phyloP scores from a whole-genome alignment of 73 alveolate genomes.

The Uronychia binucleata region DNA sequence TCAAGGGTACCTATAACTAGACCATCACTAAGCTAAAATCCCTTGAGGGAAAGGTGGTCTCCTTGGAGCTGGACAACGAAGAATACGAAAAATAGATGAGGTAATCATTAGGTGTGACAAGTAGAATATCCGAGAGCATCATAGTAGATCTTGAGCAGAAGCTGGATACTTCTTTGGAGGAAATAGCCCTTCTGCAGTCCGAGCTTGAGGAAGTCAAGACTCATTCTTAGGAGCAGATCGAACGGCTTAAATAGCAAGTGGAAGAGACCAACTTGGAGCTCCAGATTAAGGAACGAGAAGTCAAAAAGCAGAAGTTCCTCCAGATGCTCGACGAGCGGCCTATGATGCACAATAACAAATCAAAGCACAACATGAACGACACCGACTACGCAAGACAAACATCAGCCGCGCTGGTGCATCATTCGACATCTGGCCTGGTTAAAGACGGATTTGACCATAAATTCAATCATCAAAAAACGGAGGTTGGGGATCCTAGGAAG shows the following conservation, averaged over 20 bases:
- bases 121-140: slow-evolving; percentile 27
- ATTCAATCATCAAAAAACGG: too few relatives aligned
- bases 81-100: slow-evolving; percentile 18
- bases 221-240: slow-evolving; percentile 30
- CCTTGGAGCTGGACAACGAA: slow-evolving; percentile 32
- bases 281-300: slow-evolving; percentile 30
- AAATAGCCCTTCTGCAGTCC: slow-evolving; percentile 25
- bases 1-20: not conserved
- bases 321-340: slow-evolving; percentile 1
- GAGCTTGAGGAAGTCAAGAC: slow-evolving; percentile 30
- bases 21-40: slow-evolving; percentile 6
- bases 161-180: slow-evolving; percentile 34
- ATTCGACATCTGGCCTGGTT: not conserved
- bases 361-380: not conserved
- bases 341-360: not conserved
- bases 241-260: slow-evolving; percentile 22
- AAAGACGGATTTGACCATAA: not conserved
- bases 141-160: slow-evolving; percentile 30
- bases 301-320: slow-evolving; percentile 11
- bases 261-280: slow-evolving; percentile 38
- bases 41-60: slow-evolving; percentile 1
- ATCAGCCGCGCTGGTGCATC: not conserved
- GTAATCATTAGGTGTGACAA: not conserved
- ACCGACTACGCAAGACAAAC: not conserved
- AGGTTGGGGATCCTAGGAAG: not conserved